Evolutionary conservation across 768 basidiomycete species (phyloP), one percentile per base, ranked within the genome.

Genomic region (Suillus cothurnatus): DNA sequence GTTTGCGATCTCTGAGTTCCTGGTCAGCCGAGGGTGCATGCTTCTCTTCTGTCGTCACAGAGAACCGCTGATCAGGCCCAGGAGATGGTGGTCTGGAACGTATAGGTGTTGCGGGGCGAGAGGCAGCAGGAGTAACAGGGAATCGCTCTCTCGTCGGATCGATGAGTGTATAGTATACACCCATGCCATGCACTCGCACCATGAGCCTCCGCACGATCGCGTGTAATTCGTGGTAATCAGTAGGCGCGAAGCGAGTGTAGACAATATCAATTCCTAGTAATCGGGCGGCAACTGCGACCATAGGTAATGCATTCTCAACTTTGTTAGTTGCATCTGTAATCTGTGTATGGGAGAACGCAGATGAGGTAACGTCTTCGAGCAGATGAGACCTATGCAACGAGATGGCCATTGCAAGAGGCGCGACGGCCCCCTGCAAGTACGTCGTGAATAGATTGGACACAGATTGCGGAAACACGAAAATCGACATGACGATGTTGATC

Each of bases 101-200:
- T 7, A 58, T 47, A 9, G 80, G 83, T 36, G 82, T 80, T 26
- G 63, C 72, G 39, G 71, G 72, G 41, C 69, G 58, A 5, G 81
- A 82, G 0, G 76, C 71, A 5, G 67, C 73, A 17, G 86, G 86
- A 0, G 85, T 85, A 0, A 76, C 70, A 2, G 84, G 85, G 68
- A 90, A 91, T 62, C 74, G 81, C 69, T 88, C 86, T 49, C 86
- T 75, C 23, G 81, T 83, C 0, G 88, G 85, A 67, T 92, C 88
- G 12, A 90, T 82, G n/a, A 92, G 71, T 0, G 74, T 75, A 66
- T 88, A 91, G 70, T 89, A 92, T 45, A 84, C 73, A 23, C 75
- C 78, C 81, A 92, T 80, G 21, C 91, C 91, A 66, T 88, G 81
- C n/a, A 84, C 83, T 9, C 87, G 78, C 14, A 84, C 85, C 5